These are phyloP conservation scores for Globisporangium canariense DNA, from an alignment of 352 stramenopile species.

Conservation along the genomic window DNA sequence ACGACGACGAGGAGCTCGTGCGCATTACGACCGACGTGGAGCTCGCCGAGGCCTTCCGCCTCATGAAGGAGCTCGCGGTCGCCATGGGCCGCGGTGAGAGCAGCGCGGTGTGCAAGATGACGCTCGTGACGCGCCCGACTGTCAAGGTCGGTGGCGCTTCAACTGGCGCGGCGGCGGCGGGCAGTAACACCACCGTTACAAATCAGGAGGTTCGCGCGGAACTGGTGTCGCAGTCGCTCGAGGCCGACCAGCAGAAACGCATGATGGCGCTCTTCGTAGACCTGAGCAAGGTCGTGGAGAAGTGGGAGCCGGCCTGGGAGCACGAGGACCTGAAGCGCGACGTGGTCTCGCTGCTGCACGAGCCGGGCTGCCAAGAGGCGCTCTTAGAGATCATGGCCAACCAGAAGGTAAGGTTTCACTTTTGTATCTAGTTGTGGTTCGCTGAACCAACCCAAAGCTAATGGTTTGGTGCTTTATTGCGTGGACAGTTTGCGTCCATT, in stretches of 20 bases:
- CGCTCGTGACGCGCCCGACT: constrained; percentile 38
- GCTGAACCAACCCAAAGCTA: background rate
- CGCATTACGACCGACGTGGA: constrained; percentile 81
- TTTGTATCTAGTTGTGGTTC: background rate
- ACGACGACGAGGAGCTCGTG: constrained; percentile 82
- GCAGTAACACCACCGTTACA: constrained; percentile 14
- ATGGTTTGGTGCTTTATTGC: background rate
- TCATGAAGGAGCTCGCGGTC: constrained; percentile 68
- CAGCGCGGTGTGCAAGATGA: constrained; percentile 68
- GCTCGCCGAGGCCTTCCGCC: constrained; percentile 69
- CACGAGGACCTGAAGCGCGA: constrained; percentile 68
- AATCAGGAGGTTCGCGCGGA: constrained; percentile 18
- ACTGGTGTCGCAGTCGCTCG: constrained; percentile 38
- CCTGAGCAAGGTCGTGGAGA: constrained; percentile 70
- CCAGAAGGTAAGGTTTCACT: constrained; percentile 4
- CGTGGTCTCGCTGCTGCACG: constrained; percentile 66
- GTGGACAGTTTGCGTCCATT: constrained; percentile 43
- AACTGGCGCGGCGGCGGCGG: constrained; percentile 9
- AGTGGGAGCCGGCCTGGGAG: constrained; percentile 57
- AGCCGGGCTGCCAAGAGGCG: constrained; percentile 68
- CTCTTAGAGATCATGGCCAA: constrained; percentile 60
- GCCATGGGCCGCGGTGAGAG: constrained; percentile 33
- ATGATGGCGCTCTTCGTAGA: constrained; percentile 73
- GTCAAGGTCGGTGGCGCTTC: constrained; percentile 12
- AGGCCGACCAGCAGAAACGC: constrained; percentile 56